phyloP scores from a whole-genome alignment of 1,284 basidiomycete genomes.

The Trichosporon ovoides region DNA sequence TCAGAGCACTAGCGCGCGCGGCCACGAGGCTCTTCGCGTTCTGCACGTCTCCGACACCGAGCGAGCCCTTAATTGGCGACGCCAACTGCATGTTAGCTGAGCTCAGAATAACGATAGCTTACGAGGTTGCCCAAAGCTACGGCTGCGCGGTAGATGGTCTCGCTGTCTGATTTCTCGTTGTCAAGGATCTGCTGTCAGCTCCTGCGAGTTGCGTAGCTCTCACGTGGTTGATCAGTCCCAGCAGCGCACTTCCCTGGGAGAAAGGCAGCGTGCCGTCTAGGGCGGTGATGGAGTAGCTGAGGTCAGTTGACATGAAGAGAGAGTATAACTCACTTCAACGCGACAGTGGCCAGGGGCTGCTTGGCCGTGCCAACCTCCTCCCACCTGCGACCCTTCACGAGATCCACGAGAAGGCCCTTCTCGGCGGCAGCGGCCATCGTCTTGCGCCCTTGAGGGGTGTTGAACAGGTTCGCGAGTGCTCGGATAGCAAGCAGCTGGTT shows the following conservation, averaged over 20 bases:
- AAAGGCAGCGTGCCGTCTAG: constrained; percentile 35
- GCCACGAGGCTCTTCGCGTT: constrained; percentile 33
- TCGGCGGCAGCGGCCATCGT: constrained; percentile 55
- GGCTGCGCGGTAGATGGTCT: constrained; percentile 75
- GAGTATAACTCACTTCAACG: constrained; percentile 34
- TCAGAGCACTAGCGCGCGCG: constrained; percentile 30
- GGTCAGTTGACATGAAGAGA: background rate
- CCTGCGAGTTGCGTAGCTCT: constrained; percentile 2
- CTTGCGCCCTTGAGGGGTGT: constrained; percentile 50
- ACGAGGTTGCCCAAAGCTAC: constrained; percentile 87
- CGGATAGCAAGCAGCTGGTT: constrained; percentile 81
- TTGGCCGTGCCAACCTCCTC: constrained; percentile 29
- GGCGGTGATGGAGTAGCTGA: constrained; percentile 51
- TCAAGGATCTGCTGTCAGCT: constrained; percentile 55
- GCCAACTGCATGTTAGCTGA: constrained; percentile 31
- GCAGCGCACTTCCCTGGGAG: constrained; percentile 26
- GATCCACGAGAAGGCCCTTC: constrained; percentile 54
- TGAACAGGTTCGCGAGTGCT: constrained; percentile 71
- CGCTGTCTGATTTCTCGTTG: constrained; percentile 67
- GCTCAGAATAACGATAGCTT: constrained; percentile 23
- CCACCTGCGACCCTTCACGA: constrained; percentile 42
- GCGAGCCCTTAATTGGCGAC: constrained; percentile 33
- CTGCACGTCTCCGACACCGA: constrained; percentile 40
- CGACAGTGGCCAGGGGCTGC: constrained; percentile 40
- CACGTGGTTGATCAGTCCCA: constrained; percentile 25